Evolutionary conservation across 2,329 filamentous ascomycete species (phyloP).

Genomic region (Fusarium papillatum): DNA sequence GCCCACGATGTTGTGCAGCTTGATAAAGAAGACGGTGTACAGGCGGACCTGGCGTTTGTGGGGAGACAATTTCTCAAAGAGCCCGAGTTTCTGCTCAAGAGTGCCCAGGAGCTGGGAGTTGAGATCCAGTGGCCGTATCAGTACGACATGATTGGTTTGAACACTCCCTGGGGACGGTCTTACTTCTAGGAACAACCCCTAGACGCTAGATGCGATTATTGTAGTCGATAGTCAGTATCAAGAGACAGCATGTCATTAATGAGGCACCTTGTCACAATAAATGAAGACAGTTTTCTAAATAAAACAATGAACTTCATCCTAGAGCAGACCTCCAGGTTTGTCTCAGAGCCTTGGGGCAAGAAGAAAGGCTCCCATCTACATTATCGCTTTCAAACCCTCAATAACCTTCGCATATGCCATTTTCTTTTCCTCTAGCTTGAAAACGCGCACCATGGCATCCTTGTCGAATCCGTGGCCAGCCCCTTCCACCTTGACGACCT

Average conservation of each 20-base stretch:
- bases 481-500: slow-evolving; percentile 25
- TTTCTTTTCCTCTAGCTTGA: slow-evolving; percentile 12
- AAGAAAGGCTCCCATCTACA: not conserved
- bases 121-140: slow-evolving; percentile 3
- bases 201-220: too few species aligned
- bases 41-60: not conserved
- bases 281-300: too few species aligned
- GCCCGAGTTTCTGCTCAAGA: not conserved
- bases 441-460: slow-evolving; percentile 1
- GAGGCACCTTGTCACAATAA: too few species aligned
- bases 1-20: not conserved
- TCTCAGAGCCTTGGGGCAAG: too few species aligned
- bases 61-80: slow-evolving; percentile 26
- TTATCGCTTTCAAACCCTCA: not conserved
- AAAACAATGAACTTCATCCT: too few species aligned
- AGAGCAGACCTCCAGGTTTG: too few species aligned
- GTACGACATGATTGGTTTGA: not conserved
- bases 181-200: not conserved
- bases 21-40: not conserved
- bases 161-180: not conserved
- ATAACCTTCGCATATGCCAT: slow-evolving; percentile 19
- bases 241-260: too few species aligned
- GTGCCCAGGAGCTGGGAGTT: not conserved
- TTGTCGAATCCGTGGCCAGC: slow-evolving; percentile 43
- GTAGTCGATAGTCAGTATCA: too few species aligned